phyloP scores from a whole-genome alignment of 768 basidiomycete genomes.

The Clitopilus hobsonii region DNA sequence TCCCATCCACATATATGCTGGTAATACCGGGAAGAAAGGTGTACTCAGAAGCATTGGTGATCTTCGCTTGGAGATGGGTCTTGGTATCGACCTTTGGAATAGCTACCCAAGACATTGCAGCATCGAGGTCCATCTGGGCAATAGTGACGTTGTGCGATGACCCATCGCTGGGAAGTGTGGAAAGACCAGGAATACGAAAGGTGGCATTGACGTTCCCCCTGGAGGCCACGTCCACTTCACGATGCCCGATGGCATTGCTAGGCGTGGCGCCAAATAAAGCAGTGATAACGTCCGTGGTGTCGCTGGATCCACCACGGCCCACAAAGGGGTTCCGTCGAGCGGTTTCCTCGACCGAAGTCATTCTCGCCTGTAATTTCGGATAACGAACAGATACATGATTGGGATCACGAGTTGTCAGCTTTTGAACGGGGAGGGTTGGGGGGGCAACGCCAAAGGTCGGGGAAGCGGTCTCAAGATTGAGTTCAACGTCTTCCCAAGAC shows the following conservation, averaged over 20 bases:
- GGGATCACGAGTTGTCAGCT: slow-evolving; percentile 15
- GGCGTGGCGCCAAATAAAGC: not conserved
- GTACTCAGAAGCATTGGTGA: slow-evolving; percentile 53
- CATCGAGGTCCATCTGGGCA: slow-evolving; percentile 27
- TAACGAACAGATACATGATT: no score
- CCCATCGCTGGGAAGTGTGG: slow-evolving; percentile 36
- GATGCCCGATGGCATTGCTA: slow-evolving; percentile 8
- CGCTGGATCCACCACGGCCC: not conserved
- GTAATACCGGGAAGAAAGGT: slow-evolving; percentile 43
- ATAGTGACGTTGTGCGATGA: slow-evolving; percentile 38
- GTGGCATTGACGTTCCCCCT: slow-evolving; percentile 36
- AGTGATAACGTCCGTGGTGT: not conserved
- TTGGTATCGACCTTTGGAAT: slow-evolving; percentile 34
- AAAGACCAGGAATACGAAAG: slow-evolving; percentile 35
- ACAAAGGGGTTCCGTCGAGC: not conserved
- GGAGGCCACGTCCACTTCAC: slow-evolving; percentile 23
- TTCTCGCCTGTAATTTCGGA: no score
- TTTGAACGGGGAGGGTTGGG: slow-evolving; percentile 31
- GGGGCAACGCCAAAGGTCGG: slow-evolving; percentile 34
- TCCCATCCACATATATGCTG: slow-evolving; percentile 52
- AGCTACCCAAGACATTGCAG: slow-evolving; percentile 37
- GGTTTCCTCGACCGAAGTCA: no score
- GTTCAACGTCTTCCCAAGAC: slow-evolving; percentile 32
- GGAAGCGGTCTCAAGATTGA: slow-evolving; percentile 37
- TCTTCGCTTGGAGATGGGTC: slow-evolving; percentile 35